Base-by-base conservation (phyloP, 257 asterid genomes). In the Gardenia jasminoides region DNA sequence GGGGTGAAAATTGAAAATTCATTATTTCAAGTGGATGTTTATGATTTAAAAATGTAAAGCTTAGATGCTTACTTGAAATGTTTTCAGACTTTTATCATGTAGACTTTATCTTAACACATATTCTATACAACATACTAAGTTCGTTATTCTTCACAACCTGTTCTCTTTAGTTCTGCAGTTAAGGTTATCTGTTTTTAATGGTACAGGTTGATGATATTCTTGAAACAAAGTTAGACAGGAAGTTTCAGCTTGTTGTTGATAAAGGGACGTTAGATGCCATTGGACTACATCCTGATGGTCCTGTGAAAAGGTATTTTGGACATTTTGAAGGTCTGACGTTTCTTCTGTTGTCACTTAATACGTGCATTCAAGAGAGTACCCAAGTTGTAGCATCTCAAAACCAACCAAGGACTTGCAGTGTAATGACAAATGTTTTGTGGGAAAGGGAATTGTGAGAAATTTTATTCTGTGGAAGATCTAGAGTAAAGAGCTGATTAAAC, bases 181-280 rank as follows among this genome's bases (percentile, higher is more conserved):
- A 72, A 56, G 58, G 72, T 67, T 20, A 43, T 84, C 64, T 80
- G 36, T 71, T 54, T 70, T 82, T 67, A 26, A 30, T 84, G 82
- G 67, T 80, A 71, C 92, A 95, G 99, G 97, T 88, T 78, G 98
- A 96, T 79, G 98, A 96, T 84, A 80, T 93, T 84, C 98, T 96
- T 76, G 99, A 96, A 48, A 87, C 99, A 56, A 96, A 91, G 86
- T 77, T 96, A 77, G 96, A 92, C 76, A 89, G 80, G 78, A 90
- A 86, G 86, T 96, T 91, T 90, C 92, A 88, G 88, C 96, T 96
- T 80, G 92, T 96, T 74, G 81, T 91, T 52, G 99, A 96, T 82
- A 96, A 96, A 83, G 99, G 99, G 54, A 96, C 99, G 20, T 88
- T 96, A 76, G 99, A 96, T 86, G 99, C 99, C 62, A 91, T 96